Evolutionary conservation across 164 flowering plant genomes (phyloP), one percentile per base, ranked within the genome.

Genomic region (Echeveria elegans): DNA sequence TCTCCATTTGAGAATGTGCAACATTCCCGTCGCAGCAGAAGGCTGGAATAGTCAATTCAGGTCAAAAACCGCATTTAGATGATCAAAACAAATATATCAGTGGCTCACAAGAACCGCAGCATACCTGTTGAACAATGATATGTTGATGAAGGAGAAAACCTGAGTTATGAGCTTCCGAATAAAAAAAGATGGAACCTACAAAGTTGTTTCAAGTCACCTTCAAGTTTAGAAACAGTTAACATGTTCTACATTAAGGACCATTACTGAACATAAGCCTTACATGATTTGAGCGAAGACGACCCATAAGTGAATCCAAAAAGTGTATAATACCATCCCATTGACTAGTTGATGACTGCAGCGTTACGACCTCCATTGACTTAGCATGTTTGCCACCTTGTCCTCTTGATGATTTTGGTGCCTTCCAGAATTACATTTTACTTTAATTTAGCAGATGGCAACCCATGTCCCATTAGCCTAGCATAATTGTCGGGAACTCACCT

Each of bases 1-100:
- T 95, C 97, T 37, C 97, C 99, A 80, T 95, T 95, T 69, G 96
- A 83, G 75, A 95, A 95, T 37, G 94, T 84, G 80, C 99, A 95
- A 73, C 97, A 95, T 75, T 95, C 99, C 63, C 97, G 97, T 48
- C 99, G 85, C 56, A 95, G 77, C 24, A 95, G 82, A 76, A 95
- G 96, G 72, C 99, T 95, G 77, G 30, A 23, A 70, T 38, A 23
- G 32, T 34, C 36, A 68, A 30, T 53, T 64, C 23, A 67, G 52
- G 21, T 66, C 12, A 78, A 24, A 62, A 67, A 14, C n/a, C 8
- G 21, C 28, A 63, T 66, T 64, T 12, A 28, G 23, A 38, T 29
- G 10, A 53, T 24, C 29, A 48, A 64, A 14, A 53, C 31, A 24
- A 24, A 53, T 53, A 24, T 26, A 30, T 30, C 0, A 6, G n/a